Base-by-base conservation (phyloP, 495 filamentous ascomycete genomes). In the Penicillium bovifimosum region DNA sequence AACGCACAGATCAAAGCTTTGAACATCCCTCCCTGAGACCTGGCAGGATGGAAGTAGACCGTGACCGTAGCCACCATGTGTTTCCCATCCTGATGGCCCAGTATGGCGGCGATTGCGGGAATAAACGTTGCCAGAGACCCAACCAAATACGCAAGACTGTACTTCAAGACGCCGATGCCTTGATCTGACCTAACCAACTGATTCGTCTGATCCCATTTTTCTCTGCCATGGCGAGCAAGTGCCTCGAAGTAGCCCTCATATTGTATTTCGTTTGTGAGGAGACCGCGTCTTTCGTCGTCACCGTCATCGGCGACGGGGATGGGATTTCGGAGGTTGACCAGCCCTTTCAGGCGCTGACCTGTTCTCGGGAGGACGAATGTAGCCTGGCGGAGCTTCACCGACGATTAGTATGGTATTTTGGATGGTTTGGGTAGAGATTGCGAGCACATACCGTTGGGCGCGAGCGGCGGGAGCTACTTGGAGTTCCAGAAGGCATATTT, bases 1-100 rank as follows among this genome's bases (percentile, higher is more conserved):
- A 87, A 66, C 4, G 91, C 90, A 54, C 91, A 87, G n/a, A 95
- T 64, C 24, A 86, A 83, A 6, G 92, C 92, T 64, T 96, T 87
- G 50, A 84, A 82, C 91, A 96, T 96, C 66, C 88, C 91, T 5
- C 93, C 93, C 39, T 86, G 82, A 16, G 89, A 85, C 52, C 93
- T 77, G 10, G 91, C 90, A n/a, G 93, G 92, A 67, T 98, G 91
- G 69, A 97, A 98, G 60, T 96, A 98, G 9, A 96, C 91, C 16
- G 87, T 90, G 42, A 96, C 81, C 2, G 91, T 95, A 41, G 90
- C 88, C 34, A 96, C 91, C 73, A 97, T 85, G 69, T 97, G 93
- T 66, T 98, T 98, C 18, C 91, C 90, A 75, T 97, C 92, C 62
- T 92, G 87, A 54, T 84, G 79, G 5, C 93, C 93, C 32, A 98